Percentiles rank a stretch among this genome's conserved stretches.
phyloP scores from a whole-genome alignment of 2,329 filamentous ascomycete species.

The Zarea fungicola region DNA sequence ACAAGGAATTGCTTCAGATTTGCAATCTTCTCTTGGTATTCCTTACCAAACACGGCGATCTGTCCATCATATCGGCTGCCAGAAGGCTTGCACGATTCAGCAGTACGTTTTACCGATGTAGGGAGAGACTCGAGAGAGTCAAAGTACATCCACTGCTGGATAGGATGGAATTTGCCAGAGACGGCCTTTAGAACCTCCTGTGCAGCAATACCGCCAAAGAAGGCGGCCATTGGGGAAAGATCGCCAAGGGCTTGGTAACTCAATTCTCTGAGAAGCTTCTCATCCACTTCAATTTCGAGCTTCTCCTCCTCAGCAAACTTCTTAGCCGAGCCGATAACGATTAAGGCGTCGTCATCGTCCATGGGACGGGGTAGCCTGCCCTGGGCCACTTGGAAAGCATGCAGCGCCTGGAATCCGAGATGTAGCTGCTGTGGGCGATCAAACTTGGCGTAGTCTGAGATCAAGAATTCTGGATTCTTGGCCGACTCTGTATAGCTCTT shows the following conservation, averaged over 20 bases:
- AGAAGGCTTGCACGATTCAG: constrained; percentile 81
- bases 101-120: constrained; percentile 64
- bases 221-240: constrained; percentile 84
- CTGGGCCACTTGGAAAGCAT: constrained; percentile 73
- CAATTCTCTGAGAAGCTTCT: constrained; percentile 87
- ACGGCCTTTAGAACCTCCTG: constrained; percentile 96
- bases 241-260: constrained; percentile 93
- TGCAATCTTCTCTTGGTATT: constrained; percentile 89
- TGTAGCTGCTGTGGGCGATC: constrained; percentile 91
- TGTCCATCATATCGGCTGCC: constrained; percentile 92
- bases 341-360: constrained; percentile 75
- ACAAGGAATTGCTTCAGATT: constrained; percentile 93
- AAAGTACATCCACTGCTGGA: constrained; percentile 94
- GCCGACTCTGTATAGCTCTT: constrained; percentile 72
- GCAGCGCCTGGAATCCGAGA: constrained; percentile 85
- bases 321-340: constrained; percentile 71
- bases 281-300: constrained; percentile 65
- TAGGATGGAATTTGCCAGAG: constrained; percentile 95
- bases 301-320: constrained; percentile 69
- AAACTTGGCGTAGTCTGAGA: constrained; percentile 97
- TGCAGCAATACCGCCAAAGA: constrained; percentile 89
- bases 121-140: constrained; percentile 96
- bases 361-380: constrained; percentile 75
- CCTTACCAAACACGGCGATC: constrained; percentile 89
- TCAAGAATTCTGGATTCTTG: constrained; percentile 80